These are phyloP conservation scores for Cyclostephanos tholiformis DNA, from an alignment of 108 stramenopile species.

Conservation along the genomic window DNA sequence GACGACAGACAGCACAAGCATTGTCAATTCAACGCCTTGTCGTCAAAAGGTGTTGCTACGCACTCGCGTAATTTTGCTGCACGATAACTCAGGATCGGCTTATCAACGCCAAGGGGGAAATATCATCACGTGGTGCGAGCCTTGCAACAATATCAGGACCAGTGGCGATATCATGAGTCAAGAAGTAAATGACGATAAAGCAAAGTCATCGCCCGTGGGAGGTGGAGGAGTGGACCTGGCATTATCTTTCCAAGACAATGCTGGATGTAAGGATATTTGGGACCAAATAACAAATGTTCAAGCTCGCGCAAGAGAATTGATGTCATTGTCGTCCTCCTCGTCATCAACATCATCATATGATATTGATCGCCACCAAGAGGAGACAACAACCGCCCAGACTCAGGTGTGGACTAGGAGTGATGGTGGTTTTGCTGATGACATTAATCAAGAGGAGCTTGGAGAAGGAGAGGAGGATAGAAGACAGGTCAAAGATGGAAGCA, in stretches of 20 bases:
- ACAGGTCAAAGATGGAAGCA: not conserved
- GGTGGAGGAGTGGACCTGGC: constrained; percentile 83
- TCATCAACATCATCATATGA: not conserved
- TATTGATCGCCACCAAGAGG: not conserved
- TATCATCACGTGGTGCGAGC: constrained; percentile 93
- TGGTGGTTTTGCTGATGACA: not conserved
- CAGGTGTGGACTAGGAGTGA: constrained; percentile 15
- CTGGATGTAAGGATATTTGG: constrained; percentile 89
- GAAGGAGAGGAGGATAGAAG: not conserved
- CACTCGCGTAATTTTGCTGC: constrained; percentile 77
- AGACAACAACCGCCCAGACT: not conserved
- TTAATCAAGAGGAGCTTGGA: not conserved
- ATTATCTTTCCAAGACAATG: constrained; percentile 88
- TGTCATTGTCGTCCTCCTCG: not conserved
- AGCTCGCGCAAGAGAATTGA: constrained; percentile 64
- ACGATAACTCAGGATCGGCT: constrained; percentile 32
- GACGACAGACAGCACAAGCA: constrained; percentile 19
- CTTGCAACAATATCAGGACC: constrained; percentile 40
- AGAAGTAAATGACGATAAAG: not conserved
- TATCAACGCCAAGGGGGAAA: constrained; percentile 92
- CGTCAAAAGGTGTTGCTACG: constrained; percentile 62
- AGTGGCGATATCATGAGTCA: not conserved
- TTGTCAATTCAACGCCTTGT: constrained; percentile 19
- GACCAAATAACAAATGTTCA: constrained; percentile 82
- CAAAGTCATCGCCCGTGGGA: constrained; percentile 7